phyloP scores from a whole-genome alignment of 2,329 filamentous ascomycete species.

The Neofusicoccum parvum region DNA sequence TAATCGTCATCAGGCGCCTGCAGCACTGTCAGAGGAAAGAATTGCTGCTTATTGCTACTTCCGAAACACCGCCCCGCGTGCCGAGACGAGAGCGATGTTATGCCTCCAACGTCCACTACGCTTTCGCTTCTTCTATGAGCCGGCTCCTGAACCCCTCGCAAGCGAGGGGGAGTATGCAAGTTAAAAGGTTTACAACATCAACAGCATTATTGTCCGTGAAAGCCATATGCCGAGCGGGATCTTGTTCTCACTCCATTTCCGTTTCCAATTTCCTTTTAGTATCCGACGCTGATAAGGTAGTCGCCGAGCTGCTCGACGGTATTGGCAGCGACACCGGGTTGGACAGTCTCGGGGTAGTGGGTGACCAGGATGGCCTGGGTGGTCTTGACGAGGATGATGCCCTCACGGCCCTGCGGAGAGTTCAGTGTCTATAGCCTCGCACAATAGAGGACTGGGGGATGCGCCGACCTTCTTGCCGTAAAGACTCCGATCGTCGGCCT shows the following conservation, averaged over 20 bases:
- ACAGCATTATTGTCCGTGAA: slow-evolving; percentile 23
- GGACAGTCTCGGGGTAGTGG: slow-evolving; percentile 75
- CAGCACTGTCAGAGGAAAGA: not conserved
- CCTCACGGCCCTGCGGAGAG: slow-evolving; percentile 68
- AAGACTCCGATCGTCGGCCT: slow-evolving; percentile 74
- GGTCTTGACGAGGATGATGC: slow-evolving; percentile 83
- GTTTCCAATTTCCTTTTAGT: slow-evolving; percentile 54
- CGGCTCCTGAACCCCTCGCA: slow-evolving; percentile 20
- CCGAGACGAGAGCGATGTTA: slow-evolving; percentile 14
- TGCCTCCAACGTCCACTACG: slow-evolving; percentile 17
- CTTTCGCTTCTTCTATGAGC: slow-evolving; percentile 23
- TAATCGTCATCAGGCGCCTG: not conserved
- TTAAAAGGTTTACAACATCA: slow-evolving; percentile 38
- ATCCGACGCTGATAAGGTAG: slow-evolving; percentile 78
- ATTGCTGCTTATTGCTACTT: slow-evolving; percentile 16
- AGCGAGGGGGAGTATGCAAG: slow-evolving; percentile 37
- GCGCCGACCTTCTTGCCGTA: slow-evolving; percentile 78
- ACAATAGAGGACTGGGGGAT: slow-evolving; percentile 10
- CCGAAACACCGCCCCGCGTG: slow-evolving; percentile 6
- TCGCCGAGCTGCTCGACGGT: slow-evolving; percentile 83
- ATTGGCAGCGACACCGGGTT: slow-evolving; percentile 74
- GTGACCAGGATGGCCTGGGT: slow-evolving; percentile 84
- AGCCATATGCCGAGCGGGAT: slow-evolving; percentile 15
- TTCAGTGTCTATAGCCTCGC: slow-evolving; percentile 10
- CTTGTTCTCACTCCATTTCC: not conserved